Base-by-base conservation (phyloP, 768 basidiomycete species). In the Lanmaoa pseudosensibilis region DNA sequence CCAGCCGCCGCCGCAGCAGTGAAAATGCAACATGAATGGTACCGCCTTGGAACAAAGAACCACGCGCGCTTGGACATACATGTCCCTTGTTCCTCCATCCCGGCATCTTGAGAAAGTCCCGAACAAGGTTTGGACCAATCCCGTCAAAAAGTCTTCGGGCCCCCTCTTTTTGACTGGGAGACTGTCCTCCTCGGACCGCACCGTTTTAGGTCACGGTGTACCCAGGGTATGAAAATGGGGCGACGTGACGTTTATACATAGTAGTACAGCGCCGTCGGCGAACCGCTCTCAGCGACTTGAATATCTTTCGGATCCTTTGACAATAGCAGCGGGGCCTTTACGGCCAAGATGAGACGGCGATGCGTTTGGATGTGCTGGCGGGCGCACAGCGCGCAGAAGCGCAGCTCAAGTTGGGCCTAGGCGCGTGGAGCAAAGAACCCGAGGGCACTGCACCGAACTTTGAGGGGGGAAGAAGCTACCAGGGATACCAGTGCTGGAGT, bases 401-500 rank as follows among this genome's bases (percentile, higher is more conserved):
- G 6, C 19, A 39, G 5, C 36, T 7, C 49, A 39, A 9, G 19
- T 36, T 10, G 40, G 43, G 16, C 40, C 39, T 37, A 47, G 38
- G 27, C 36, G 43, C 19, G 45, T 33, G 34, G 46, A 52, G 30
- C 25, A 23, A 63, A 56, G 54, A 44, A 38, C 12, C 52, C 39
- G 33, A 47, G 18, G 25, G 52, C 66, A 62, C 63, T 56, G 66
- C 66, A 58, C 40, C 50, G 46, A 61, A 36, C 38, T 44, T 57
- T 61, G 53, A 52, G 43, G 38, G 55, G 30, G 13, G 12, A 19
- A 51, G 50, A 57, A 63, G 46, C 33, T 8, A 7, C 27, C 34
- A 54, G 34, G 27, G 36, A 37, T 46, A 41, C 48, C 53, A 44
- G 63, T 62, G 60, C 46, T 18, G 10, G 34, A 15, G 44, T 38